Percentiles rank a stretch among this genome's conserved stretches.
Evolutionary conservation across 495 filamentous ascomycete species (phyloP).

Genomic region (Daldinia vernicosa): DNA sequence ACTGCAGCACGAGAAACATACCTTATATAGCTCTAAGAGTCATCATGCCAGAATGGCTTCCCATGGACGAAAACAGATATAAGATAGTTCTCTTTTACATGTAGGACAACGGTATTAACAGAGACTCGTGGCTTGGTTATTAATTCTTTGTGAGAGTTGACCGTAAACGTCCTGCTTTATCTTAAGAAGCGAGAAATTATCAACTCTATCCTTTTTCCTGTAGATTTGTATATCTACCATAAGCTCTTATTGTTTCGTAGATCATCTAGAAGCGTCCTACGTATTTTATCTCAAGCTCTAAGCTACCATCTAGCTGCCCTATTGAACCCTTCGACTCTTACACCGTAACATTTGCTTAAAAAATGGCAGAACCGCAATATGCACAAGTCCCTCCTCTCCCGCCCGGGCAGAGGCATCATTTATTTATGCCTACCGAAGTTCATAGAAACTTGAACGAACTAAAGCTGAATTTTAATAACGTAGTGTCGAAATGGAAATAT

Average conservation of each 20-base stretch:
- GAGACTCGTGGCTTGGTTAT: not conserved
- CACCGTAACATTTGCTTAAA: not conserved
- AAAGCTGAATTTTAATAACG: not conserved
- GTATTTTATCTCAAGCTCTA: not conserved
- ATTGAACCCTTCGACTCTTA: not conserved
- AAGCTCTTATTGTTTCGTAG: not conserved
- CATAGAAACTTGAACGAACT: not conserved
- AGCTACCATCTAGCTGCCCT: not conserved
- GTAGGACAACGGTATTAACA: not conserved
- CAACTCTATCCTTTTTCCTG: not conserved
- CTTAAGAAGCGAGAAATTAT: not conserved
- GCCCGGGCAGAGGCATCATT: not conserved
- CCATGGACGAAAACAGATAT: not conserved
- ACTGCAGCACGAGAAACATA: too few relatives aligned
- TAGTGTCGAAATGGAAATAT: not conserved
- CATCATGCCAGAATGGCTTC: not conserved
- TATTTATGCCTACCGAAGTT: rapidly evolving
- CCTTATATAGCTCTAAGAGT: too few relatives aligned
- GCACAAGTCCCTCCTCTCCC: not conserved
- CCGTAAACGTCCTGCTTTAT: not conserved
- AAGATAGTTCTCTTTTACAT: not conserved
- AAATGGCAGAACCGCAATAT: not conserved
- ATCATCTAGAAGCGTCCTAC: too few relatives aligned
- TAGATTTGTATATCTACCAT: not conserved
- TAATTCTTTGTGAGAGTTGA: not conserved